Evolutionary conservation across 2,329 filamentous ascomycete genomes (phyloP), one percentile per base, ranked within the genome.

Genomic region (Ophiognomonia clavigignenti-juglandacearum): DNA sequence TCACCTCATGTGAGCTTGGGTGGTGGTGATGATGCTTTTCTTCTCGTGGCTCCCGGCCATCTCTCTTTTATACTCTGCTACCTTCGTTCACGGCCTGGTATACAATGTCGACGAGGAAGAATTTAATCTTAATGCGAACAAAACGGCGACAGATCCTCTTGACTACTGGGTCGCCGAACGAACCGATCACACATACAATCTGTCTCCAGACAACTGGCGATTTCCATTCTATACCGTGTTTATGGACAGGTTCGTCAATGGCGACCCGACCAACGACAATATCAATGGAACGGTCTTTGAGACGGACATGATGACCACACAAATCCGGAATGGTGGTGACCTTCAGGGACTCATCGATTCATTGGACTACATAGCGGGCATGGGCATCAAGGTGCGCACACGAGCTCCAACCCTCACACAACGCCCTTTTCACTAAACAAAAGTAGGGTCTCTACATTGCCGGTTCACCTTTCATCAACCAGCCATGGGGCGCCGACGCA

Each of bases 221-320:
- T 74, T 85, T 51, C 82, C 82, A 0, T 78, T 83, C 57, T 85
- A 85, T 59, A 82, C 78, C 8, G 64, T 85, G 38, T 82, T 83
- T 57, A 62, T 83, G 10, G 81, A 85, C 59, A 69, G 78, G 50
- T 85, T 77, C 56, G 78, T 82, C 35, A 83, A 85, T 55, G 81
- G 81, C 18, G 75, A 85, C 55, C 80, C 81, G 7, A 69, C 68
- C 3, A 85, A 85, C 57, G 80, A 85, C 58, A 74, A 83, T 55
- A 72, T 73, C 36, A 84, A 84, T 58, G 74, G 70, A 9, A 83
- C 80, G 1, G 53, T 69, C 3, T 84, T 75, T 61, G 80, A 84
- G 56, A 77, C 81, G 59, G 80, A 84, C 57, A 61, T 73, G 47
- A 72, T 70, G 55, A 77, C 73, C 48, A 84, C 77, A 45, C 79